Conservation (phyloP, 768 basidiomycete species). For the Russula vinacea region DNA sequence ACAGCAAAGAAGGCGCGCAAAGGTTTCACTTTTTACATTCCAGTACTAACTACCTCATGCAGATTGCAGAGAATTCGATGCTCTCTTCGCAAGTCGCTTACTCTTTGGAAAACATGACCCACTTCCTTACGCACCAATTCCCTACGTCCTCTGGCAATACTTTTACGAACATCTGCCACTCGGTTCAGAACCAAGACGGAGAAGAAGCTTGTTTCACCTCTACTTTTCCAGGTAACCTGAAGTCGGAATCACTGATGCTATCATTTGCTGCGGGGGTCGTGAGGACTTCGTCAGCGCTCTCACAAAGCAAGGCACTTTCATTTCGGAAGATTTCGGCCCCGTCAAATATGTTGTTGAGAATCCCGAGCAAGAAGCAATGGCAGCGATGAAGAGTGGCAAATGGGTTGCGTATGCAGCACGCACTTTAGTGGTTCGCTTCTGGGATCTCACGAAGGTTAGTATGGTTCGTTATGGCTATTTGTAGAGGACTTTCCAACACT, state of each 20-base stretch:
- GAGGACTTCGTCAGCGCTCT: conserved; percentile 51
- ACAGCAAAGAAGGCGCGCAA: conserved; percentile 38
- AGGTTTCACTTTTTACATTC: not conserved
- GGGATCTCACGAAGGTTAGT: conserved; percentile 74
- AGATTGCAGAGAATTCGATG: conserved; percentile 25
- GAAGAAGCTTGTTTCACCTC: conserved; percentile 44
- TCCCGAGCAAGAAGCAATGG: conserved; percentile 50
- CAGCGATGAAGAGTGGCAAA: conserved; percentile 73
- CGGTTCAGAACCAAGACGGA: conserved; percentile 26
- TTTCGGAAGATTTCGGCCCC: conserved; percentile 39
- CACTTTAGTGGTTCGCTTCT: conserved; percentile 76
- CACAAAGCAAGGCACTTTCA: conserved; percentile 34
- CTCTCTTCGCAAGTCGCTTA: conserved; percentile 40
- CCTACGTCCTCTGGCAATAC: conserved; percentile 43
- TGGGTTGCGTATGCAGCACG: conserved; percentile 89
- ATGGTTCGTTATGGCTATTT: conserved; percentile 3
- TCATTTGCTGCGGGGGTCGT: conserved; percentile 48
- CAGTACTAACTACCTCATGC: not conserved
- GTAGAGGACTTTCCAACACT: not conserved
- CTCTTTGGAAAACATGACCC: conserved; percentile 50
- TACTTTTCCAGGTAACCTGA: conserved; percentile 37
- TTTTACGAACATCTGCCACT: conserved; percentile 55
- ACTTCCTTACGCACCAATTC: conserved; percentile 45
- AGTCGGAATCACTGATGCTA: conserved; percentile 47
- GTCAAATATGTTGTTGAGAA: conserved; percentile 53